A percentile compares a stretch with the other conserved stretches of the same genome.
Evolutionary conservation across 208 protist species (phyloP).

Genomic region (Trichomonas tenax): DNA sequence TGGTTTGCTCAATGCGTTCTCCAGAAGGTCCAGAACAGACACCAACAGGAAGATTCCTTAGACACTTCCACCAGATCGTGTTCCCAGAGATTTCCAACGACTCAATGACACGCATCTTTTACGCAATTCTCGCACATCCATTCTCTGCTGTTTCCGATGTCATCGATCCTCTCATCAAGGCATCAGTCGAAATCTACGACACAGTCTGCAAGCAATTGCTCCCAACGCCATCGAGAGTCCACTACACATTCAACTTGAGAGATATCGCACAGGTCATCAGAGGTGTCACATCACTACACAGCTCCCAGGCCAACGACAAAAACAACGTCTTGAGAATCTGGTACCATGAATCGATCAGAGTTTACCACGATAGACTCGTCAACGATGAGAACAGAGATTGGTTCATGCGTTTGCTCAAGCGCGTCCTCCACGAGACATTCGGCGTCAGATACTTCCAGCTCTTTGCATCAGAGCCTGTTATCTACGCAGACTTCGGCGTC

Average conservation of each 20-base stretch:
- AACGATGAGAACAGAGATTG: conserved; percentile 63
- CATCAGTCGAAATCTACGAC: conserved; percentile 39
- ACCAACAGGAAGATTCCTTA: conserved; percentile 79
- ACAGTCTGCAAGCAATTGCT: conserved; percentile 51
- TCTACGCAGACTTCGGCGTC: conserved; percentile 31
- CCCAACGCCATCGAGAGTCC: conserved; percentile 76
- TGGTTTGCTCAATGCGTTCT: conserved; percentile 82
- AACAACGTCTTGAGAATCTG: conserved; percentile 58
- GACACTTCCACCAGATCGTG: conserved; percentile 78
- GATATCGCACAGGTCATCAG: conserved; percentile 74
- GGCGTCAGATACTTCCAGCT: conserved; percentile 49
- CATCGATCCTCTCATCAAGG: conserved; percentile 39
- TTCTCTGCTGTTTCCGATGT: not conserved
- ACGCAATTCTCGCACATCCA: conserved; percentile 40
- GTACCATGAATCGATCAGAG: conserved; percentile 78
- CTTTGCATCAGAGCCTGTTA: conserved; percentile 31
- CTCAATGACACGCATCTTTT: conserved; percentile 46
- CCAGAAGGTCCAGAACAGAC: conserved; percentile 79
- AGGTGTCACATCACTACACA: conserved; percentile 22
- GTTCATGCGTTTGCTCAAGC: conserved; percentile 52
- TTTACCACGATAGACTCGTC: conserved; percentile 88
- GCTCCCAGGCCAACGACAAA: conserved; percentile 32
- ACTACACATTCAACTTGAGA: conserved; percentile 95
- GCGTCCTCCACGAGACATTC: conserved; percentile 29
- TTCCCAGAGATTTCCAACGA: conserved; percentile 23